Conservation (phyloP, 1,284 basidiomycete species). For the Moniliella sp. region DNA sequence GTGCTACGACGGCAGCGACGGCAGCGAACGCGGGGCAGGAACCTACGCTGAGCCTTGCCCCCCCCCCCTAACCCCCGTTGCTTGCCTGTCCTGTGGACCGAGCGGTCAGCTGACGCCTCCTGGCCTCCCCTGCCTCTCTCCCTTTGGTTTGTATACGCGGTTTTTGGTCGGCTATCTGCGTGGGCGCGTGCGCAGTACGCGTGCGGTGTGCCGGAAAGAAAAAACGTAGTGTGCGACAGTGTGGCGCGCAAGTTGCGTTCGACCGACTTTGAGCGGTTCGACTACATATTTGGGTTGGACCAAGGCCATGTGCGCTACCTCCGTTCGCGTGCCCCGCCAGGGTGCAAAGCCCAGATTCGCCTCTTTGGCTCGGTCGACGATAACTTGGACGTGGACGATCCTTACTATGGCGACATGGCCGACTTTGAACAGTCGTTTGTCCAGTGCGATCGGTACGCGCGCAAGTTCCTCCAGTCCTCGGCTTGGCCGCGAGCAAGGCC, state of each 20-base stretch:
- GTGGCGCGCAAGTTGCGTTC: constrained; percentile 32
- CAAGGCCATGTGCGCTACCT: constrained; percentile 33
- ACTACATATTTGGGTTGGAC: constrained; percentile 39
- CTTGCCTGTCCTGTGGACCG: no score
- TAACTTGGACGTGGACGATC: constrained; percentile 3
- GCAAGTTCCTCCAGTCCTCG: no score
- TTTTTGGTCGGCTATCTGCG: not conserved
- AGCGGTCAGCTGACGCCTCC: no score
- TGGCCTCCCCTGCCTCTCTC: no score
- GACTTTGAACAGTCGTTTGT: no score
- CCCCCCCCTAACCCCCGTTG: no score
- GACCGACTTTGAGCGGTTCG: constrained; percentile 34
- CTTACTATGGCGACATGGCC: constrained; percentile 5
- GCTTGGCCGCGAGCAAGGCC: no score
- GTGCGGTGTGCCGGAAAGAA: constrained; percentile 34
- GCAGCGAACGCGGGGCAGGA: no score
- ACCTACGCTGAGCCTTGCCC: no score
- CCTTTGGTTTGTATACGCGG: not conserved
- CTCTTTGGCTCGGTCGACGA: not conserved
- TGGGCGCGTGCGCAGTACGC: constrained; percentile 34
- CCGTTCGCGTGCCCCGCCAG: constrained; percentile 19
- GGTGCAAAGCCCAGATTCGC: not conserved
- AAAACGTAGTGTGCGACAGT: constrained; percentile 34
- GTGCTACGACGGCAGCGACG: no score
- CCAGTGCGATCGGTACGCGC: no score